These are phyloP conservation scores for Phialophora verrucosa DNA, from an alignment of 2,329 filamentous ascomycete genomes.

Conservation along the genomic window DNA sequence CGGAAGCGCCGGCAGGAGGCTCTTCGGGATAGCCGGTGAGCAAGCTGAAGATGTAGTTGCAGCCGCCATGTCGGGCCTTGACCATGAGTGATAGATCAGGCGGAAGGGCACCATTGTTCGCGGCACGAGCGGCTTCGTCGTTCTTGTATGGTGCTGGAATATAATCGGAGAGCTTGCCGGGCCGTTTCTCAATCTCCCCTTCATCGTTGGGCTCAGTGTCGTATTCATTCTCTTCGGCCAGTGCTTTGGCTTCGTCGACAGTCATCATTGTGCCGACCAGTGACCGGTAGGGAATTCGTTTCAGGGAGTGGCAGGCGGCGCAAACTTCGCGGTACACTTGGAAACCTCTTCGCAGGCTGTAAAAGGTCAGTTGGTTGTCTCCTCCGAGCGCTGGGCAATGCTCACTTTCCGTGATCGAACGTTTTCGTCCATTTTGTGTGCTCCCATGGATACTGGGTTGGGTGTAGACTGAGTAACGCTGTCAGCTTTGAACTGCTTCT, in stretches of 20 bases:
- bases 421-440: slow-evolving; percentile 92
- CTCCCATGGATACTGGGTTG: slow-evolving; percentile 93
- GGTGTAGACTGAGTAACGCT: slow-evolving; percentile 73
- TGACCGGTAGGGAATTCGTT: slow-evolving; percentile 88
- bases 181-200: slow-evolving; percentile 97
- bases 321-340: slow-evolving; percentile 99
- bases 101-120: slow-evolving; percentile 97
- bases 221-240: slow-evolving; percentile 99
- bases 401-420: slow-evolving; percentile 96
- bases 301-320: slow-evolving; percentile 95
- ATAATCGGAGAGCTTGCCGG: slow-evolving; percentile 98
- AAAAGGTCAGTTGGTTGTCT: slow-evolving; percentile 39
- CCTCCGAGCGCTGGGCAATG: slow-evolving; percentile 38
- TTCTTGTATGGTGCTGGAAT: slow-evolving; percentile 96
- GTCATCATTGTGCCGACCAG: slow-evolving; percentile 92
- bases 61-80: slow-evolving; percentile 97
- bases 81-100: slow-evolving; percentile 97
- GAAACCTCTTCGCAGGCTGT: slow-evolving; percentile 95
- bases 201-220: slow-evolving; percentile 97
- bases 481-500: slow-evolving; percentile 41
- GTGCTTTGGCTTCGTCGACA: slow-evolving; percentile 94
- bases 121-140: slow-evolving; percentile 95
- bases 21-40: slow-evolving; percentile 98
- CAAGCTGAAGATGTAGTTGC: slow-evolving; percentile 97
- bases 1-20: slow-evolving; percentile 82